Evolutionary conservation across 2,329 filamentous ascomycete genomes (phyloP).

Genomic region (Epicoccum sorghinum): DNA sequence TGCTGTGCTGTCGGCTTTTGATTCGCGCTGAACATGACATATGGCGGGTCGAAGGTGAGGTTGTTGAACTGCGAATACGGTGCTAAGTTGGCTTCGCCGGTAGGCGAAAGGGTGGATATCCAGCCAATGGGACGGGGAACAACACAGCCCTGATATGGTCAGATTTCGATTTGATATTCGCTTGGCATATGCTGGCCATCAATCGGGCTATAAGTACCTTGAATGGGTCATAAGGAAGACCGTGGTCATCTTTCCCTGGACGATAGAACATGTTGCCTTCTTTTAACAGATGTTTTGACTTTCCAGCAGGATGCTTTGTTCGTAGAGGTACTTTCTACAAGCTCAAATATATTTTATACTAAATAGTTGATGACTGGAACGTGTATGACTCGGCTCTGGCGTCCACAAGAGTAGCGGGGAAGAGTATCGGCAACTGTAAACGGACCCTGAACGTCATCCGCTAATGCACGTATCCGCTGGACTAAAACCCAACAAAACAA

Average conservation of each 20-base stretch:
- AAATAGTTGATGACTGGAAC: neutral
- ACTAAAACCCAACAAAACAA: neutral
- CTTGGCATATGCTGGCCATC: neutral
- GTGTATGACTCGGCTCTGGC: neutral
- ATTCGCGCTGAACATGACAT: conserved; percentile 67
- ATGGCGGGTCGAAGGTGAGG: conserved; percentile 66
- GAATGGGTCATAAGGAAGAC: conserved; percentile 61
- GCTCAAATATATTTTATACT: neutral
- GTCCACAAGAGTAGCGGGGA: conserved; percentile 10
- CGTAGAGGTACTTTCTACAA: neutral
- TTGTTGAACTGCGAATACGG: conserved; percentile 69
- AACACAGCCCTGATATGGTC: conserved; percentile 57
- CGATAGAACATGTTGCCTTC: conserved; percentile 57
- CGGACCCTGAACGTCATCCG: conserved; percentile 8
- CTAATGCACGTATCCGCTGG: conserved; percentile 14
- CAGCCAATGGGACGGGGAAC: conserved; percentile 67
- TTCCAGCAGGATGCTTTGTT: neutral
- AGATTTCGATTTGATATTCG: neutral
- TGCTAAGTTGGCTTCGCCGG: conserved; percentile 61
- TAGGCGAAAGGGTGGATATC: conserved; percentile 62
- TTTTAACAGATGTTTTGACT: too few species aligned
- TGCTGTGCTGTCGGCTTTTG: conserved; percentile 54
- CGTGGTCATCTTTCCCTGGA: conserved; percentile 59
- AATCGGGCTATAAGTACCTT: conserved; percentile 48
- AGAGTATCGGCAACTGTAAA: conserved; percentile 14